Evolutionary conservation across 2,329 filamentous ascomycete genomes (phyloP).

Genomic region (Xylaria sp.): DNA sequence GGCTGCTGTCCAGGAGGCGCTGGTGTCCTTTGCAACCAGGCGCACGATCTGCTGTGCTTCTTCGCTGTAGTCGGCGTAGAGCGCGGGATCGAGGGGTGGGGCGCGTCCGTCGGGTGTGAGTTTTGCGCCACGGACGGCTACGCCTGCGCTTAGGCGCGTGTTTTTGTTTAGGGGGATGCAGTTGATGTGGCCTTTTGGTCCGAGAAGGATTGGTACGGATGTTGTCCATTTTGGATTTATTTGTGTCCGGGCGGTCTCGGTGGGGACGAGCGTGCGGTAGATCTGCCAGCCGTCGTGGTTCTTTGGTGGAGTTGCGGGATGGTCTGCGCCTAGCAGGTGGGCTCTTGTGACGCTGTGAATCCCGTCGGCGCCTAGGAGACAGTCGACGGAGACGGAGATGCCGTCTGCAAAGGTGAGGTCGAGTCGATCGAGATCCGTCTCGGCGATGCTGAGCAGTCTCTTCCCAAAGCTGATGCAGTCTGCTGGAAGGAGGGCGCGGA

Average conservation of each 20-base stretch:
- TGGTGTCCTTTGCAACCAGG: constrained; percentile 30
- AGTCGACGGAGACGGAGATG: constrained; percentile 25
- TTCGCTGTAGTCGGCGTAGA: no score
- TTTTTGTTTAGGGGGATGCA: constrained; percentile 33
- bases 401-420: constrained; percentile 27
- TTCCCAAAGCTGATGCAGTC: constrained; percentile 26
- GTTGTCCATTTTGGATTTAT: constrained; percentile 23
- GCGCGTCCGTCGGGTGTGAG: background rate
- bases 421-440: constrained; percentile 11
- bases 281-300: constrained; percentile 33
- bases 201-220: constrained; percentile 32
- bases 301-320: constrained; percentile 30
- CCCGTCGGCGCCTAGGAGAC: constrained; percentile 35
- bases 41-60: constrained; percentile 29
- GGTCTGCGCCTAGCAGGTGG: constrained; percentile 29
- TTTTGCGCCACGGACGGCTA: constrained; percentile 28
- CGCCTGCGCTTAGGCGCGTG: constrained; percentile 32
- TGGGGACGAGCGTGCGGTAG: constrained; percentile 28
- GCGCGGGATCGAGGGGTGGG: no score
- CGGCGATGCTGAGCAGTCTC: constrained; percentile 21
- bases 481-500: constrained; percentile 26
- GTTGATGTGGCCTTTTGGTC: constrained; percentile 32
- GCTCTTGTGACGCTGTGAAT: constrained; percentile 31
- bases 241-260: no score
- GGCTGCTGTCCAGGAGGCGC: constrained; percentile 30